Evolutionary conservation across 2,329 filamentous ascomycete genomes (phyloP).

Genomic region (Colletotrichum destructivum): DNA sequence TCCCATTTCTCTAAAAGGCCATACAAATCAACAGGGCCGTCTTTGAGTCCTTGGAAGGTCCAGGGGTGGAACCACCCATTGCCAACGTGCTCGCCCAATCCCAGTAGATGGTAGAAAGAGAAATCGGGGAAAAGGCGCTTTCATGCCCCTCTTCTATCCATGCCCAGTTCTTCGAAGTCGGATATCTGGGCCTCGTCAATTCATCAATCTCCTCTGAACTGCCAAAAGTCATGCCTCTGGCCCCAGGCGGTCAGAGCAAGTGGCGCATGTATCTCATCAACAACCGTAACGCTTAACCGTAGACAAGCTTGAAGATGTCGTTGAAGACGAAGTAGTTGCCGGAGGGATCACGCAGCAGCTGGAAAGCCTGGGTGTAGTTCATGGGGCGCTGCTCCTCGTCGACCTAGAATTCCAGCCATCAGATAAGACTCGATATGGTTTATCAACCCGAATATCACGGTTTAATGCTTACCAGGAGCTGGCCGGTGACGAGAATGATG

Average conservation of each 20-base stretch:
- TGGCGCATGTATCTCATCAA: neutral
- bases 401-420: conserved; percentile 67
- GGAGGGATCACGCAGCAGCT: conserved; percentile 77
- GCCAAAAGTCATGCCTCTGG: conserved; percentile 5
- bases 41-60: conserved; percentile 10
- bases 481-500: conserved; percentile 89
- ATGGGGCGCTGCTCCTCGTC: conserved; percentile 89
- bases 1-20: conserved; percentile 9
- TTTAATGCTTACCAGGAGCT: conserved; percentile 77
- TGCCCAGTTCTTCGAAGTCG: conserved; percentile 16
- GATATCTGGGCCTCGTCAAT: conserved; percentile 17
- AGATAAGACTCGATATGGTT: conserved; percentile 10
- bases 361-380: conserved; percentile 93
- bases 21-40: conserved; percentile 8
- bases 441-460: neutral
- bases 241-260: neutral
- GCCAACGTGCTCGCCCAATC: conserved; percentile 13
- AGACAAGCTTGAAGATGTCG: conserved; percentile 94
- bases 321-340: conserved; percentile 91
- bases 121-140: neutral
- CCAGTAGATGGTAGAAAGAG: conserved; percentile 19
- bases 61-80: conserved; percentile 7
- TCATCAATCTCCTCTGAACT: conserved; percentile 16
- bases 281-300: conserved; percentile 60
- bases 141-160: conserved; percentile 18